Base-by-base conservation (phyloP, 1,284 basidiomycete genomes). In the Puccinia triticina region DNA sequence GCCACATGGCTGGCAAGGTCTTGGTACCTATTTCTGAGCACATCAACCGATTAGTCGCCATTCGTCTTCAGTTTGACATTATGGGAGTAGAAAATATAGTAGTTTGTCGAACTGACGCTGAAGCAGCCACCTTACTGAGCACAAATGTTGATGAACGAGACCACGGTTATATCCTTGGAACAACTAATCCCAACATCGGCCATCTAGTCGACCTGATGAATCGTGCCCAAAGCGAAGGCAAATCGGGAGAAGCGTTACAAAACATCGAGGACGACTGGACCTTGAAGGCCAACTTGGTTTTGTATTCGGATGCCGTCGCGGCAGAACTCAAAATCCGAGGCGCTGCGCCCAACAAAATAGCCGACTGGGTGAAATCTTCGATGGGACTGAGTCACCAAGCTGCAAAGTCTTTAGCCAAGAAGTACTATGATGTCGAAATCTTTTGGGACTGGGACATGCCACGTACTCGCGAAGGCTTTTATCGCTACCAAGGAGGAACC, bases 1-100 rank as follows among this genome's bases (percentile, higher is more conserved):
- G 94, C 26, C 94, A 96, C 88, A 90, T 95, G 86, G 93, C 92
- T n/a, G 94, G 94, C 82, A 96, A 96, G 88, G 94, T 96, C 64
- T 90, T 96, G 81, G 94, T 96, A 1, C 94, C 94, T 21, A 92
- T 93, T 4, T 93, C 93, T 14, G 92, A 93, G 32, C 94, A 96
- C 86, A 89, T 94, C 84, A 92, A 93, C 73, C 92, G 95, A 50
- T 90, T 96, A 80, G 89, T 94, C 84, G 91, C 94, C 18, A 89
- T 93, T 46, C 92, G 94, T 40, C 94, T 95, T 89, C 94, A 95
- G 87, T 91, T 94, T 84, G 94, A 96, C 87, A 89, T 96, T 82
- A 89, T 96, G 84, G 92, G 93, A 86, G 92, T 92, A 76, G 92
- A 93, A 23, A 95, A 95, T 91, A 90, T 95, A 61, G 88, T 95